Conservation (phyloP, 1,284 basidiomycete species). For the Schizophyllum commune region DNA sequence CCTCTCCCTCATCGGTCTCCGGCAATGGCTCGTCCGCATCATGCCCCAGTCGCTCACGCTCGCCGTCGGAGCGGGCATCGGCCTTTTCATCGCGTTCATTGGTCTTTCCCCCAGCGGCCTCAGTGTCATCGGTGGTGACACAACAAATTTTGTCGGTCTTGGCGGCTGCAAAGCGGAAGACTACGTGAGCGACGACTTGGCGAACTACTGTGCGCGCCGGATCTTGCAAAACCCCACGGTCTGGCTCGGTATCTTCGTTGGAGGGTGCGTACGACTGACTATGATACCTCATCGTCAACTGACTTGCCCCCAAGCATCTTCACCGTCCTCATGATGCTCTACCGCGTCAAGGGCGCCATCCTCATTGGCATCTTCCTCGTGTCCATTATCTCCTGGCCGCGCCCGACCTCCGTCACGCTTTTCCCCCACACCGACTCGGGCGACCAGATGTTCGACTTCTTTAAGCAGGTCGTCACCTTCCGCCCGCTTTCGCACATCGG, state of each 20-base stretch:
- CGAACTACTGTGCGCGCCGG: conserved; percentile 57
- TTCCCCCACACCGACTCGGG: conserved; percentile 73
- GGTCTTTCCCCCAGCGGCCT: conserved; percentile 65
- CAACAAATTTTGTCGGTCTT: conserved; percentile 68
- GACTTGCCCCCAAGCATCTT: conserved; percentile 39
- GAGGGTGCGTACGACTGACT: conserved; percentile 47
- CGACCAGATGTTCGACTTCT: conserved; percentile 74
- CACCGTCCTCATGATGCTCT: conserved; percentile 76
- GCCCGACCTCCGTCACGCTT: conserved; percentile 71
- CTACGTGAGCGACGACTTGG: conserved; percentile 30
- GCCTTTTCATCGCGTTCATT: conserved; percentile 78
- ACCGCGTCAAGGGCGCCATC: conserved; percentile 80
- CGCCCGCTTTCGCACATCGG: conserved; percentile 55
- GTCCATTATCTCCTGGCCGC: conserved; percentile 86
- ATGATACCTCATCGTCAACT: not conserved
- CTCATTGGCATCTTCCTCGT: conserved; percentile 81
- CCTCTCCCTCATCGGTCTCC: conserved; percentile 77
- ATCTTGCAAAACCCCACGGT: conserved; percentile 71
- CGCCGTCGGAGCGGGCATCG: conserved; percentile 82
- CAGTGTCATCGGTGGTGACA: conserved; percentile 71
- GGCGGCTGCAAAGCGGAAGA: conserved; percentile 65
- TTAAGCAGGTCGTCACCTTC: conserved; percentile 83
- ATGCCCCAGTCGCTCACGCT: conserved; percentile 85
- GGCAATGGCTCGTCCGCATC: conserved; percentile 85
- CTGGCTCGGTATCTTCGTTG: conserved; percentile 87